Evolutionary conservation across 495 filamentous ascomycete genomes (phyloP).

Genomic region (Hypoxylon crocopeplum): DNA sequence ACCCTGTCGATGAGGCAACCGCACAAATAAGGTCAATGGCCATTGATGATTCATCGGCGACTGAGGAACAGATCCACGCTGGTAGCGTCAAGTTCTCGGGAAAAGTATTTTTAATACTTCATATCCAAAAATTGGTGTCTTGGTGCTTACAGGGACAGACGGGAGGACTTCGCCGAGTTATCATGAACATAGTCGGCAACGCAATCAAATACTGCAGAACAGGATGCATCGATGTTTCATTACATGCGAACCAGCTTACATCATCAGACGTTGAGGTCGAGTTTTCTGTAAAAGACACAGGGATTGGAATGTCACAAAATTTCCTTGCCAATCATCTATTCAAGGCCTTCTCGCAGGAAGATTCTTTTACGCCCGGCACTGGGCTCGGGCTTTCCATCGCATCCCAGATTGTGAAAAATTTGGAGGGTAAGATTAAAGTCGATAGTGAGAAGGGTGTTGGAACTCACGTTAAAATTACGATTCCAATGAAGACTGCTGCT

Average conservation of each 20-base stretch:
- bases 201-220: constrained; percentile 77
- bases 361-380: constrained; percentile 67
- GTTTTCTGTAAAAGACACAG: constrained; percentile 67
- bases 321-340: constrained; percentile 73
- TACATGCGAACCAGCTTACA: constrained; percentile 45
- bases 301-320: constrained; percentile 71
- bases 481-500: constrained; percentile 21
- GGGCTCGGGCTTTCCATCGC: constrained; percentile 76
- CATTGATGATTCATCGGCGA: constrained; percentile 13
- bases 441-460: constrained; percentile 49
- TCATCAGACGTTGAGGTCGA: constrained; percentile 41
- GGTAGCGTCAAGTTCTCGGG: constrained; percentile 33
- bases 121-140: constrained; percentile 29
- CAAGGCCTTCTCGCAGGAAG: constrained; percentile 76
- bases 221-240: constrained; percentile 68
- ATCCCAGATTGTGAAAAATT: constrained; percentile 65
- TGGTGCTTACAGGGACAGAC: constrained; percentile 57
- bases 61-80: constrained; percentile 29
- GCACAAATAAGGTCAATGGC: constrained; percentile 17
- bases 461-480: constrained; percentile 29
- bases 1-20: constrained; percentile 17
- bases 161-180: constrained; percentile 73
- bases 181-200: constrained; percentile 87
- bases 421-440: constrained; percentile 67
- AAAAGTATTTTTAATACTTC: constrained; percentile 29